Evolutionary conservation across 106 monocot genomes (phyloP).

Genomic region (Cymbidium sinense): DNA sequence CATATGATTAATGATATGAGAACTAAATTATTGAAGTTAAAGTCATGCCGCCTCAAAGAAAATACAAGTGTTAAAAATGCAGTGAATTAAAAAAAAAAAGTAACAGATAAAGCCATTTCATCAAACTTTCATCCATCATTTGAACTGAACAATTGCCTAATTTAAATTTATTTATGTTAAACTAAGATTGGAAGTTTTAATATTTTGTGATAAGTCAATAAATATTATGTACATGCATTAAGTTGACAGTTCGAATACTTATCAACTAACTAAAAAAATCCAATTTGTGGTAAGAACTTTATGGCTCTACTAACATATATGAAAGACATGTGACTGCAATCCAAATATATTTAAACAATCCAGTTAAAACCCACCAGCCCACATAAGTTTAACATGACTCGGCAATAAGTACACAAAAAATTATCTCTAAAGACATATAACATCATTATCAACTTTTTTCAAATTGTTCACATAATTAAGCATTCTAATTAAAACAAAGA

Average conservation of each 20-base stretch:
- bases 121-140: no score
- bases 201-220: background rate
- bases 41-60: background rate
- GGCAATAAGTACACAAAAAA: background rate
- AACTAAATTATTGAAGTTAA: background rate
- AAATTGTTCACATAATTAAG: background rate
- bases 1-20: background rate
- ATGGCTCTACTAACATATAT: background rate
- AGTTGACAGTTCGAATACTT: background rate
- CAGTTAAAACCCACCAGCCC: background rate
- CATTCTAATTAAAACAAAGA: background rate
- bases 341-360: background rate
- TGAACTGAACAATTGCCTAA: no score
- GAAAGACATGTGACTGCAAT: background rate
- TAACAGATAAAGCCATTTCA: background rate
- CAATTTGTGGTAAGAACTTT: background rate
- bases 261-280: background rate
- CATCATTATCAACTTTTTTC: background rate
- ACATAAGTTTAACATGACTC: background rate
- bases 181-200: no score
- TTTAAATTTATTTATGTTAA: no score
- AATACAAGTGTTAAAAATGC: background rate
- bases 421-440: background rate
- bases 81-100: background rate
- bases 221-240: background rate